Percentiles rank a stretch among this genome's conserved stretches.
Evolutionary conservation across 805 yeast species (phyloP).

Genomic region (Tanozyma kutaoensis): DNA sequence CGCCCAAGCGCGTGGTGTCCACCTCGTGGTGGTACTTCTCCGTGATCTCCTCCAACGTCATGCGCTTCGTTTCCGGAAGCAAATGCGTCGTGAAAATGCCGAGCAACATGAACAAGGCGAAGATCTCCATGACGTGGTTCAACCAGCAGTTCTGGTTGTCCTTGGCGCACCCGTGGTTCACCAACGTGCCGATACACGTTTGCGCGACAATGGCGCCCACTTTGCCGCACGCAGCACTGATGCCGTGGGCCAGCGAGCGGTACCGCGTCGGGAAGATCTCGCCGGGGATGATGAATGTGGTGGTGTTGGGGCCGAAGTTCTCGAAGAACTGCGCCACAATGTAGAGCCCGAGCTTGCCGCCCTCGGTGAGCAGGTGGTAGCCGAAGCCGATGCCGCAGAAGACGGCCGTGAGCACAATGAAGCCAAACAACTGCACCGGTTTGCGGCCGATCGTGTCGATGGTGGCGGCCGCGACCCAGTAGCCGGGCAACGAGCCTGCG

Average conservation of each 20-base stretch:
- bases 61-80: slow-evolving; percentile 85
- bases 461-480: slow-evolving; percentile 76
- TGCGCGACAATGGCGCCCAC: slow-evolving; percentile 90
- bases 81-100: slow-evolving; percentile 57
- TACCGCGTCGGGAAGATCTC: slow-evolving; percentile 90
- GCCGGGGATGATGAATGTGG: slow-evolving; percentile 85
- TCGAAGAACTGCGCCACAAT: slow-evolving; percentile 77
- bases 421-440: slow-evolving; percentile 69
- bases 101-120: slow-evolving; percentile 79
- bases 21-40: slow-evolving; percentile 78
- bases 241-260: slow-evolving; percentile 92
- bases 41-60: slow-evolving; percentile 73
- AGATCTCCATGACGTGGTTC: slow-evolving; percentile 89
- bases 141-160: slow-evolving; percentile 60
- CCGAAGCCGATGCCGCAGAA: slow-evolving; percentile 79
- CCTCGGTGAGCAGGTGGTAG: slow-evolving; percentile 52
- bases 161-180: slow-evolving; percentile 63
- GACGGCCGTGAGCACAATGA: slow-evolving; percentile 53
- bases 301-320: slow-evolving; percentile 88
- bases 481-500: slow-evolving; percentile 94
- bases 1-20: slow-evolving; percentile 26
- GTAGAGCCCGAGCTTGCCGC: slow-evolving; percentile 65
- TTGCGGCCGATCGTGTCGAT: slow-evolving; percentile 77
- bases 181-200: slow-evolving; percentile 74
- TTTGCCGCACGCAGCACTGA: slow-evolving; percentile 87